Evolutionary conservation across 108 stramenopile genomes (phyloP), one percentile per base, ranked within the genome.

Genomic region (Cyclotella cryptica): DNA sequence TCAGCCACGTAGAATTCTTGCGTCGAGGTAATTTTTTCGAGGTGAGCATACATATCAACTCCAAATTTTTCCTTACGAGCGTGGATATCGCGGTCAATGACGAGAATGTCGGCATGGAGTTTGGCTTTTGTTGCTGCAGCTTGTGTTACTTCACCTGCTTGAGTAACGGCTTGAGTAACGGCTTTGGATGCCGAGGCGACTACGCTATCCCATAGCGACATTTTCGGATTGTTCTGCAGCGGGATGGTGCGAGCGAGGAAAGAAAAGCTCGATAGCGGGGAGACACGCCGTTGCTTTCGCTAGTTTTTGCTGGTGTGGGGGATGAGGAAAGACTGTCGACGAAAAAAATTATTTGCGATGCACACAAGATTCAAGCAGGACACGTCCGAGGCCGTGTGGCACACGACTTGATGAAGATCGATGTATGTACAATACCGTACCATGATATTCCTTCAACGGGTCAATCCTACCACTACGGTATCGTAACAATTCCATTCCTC

Each of bases 11-110:
- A 95, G 73, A 95, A 95, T 73, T 93, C 88, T 52, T 77, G 83
- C 4, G 81, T 77, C 62, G 82, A 79, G 1, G 89, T 81, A 26
- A 95, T 74, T 11, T 90, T 88, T 41, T 84, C 72, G 18, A 95
- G 57, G 62, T 92, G 85, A 30, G 88, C 88, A 74, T 92, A 95
- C 87, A 95, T 78, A 63, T 92, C 88, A 26, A 92, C 83, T 13
- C 94, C 94, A 78, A 95, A 93, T 30, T 78, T 76, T 65, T 90
- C 75, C 77, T 92, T 80, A 6, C 92, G 87, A 17, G 77, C 45
- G 11, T 52, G 58, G 35, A 92, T 86, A n/a, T 92, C 87, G 1
- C 91, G 88, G 53, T 95, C 92, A 43, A 89, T 74, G 73, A 93
- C 66, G 66, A 91, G 63, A 15, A 95, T 58, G 57, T 95, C 94